Evolutionary conservation across 2,329 filamentous ascomycete genomes (phyloP).

Genomic region (Fragosphaeria purpurea): DNA sequence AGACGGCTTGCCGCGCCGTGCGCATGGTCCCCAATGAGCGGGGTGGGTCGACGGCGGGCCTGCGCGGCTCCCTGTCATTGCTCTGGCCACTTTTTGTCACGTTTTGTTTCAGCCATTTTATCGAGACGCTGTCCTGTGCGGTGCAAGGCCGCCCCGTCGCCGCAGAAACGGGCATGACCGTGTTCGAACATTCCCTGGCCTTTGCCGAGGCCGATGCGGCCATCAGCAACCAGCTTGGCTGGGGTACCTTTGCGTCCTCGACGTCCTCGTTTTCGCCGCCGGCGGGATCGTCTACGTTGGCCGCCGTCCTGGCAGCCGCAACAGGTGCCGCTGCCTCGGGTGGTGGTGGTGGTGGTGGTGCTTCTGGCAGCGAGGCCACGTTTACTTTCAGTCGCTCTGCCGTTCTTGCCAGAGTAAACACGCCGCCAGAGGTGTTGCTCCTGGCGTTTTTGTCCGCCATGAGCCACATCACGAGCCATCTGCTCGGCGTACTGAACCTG

Average conservation of each 20-base stretch:
- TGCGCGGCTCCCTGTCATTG: conserved; percentile 67
- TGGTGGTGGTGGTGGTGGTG: not conserved
- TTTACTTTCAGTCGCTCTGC: conserved; percentile 50
- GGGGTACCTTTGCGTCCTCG: conserved; percentile 46
- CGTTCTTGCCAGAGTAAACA: conserved; percentile 73
- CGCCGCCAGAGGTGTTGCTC: conserved; percentile 77
- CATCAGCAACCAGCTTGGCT: conserved; percentile 67
- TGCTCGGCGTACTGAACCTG: conserved; percentile 69
- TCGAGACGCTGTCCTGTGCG: conserved; percentile 81
- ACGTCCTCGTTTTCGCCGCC: conserved; percentile 18
- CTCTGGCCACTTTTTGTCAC: conserved; percentile 68
- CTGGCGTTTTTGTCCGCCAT: conserved; percentile 81
- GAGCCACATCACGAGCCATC: conserved; percentile 77
- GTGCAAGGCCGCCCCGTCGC: conserved; percentile 72
- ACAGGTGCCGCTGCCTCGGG: conserved; percentile 12
- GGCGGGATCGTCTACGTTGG: conserved; percentile 30
- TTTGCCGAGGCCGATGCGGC: conserved; percentile 93
- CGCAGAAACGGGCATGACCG: conserved; percentile 87
- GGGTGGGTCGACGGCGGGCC: conserved; percentile 38
- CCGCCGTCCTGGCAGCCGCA: conserved; percentile 13
- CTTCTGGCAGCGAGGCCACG: conserved; percentile 19
- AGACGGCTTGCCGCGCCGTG: conserved; percentile 63
- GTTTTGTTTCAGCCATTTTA: conserved; percentile 66
- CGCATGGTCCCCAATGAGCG: conserved; percentile 56
- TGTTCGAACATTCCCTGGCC: conserved; percentile 91